A percentile compares a stretch with the other conserved stretches of the same genome.
These are phyloP conservation scores for Anthracocystis panici-leucophaei DNA, from an alignment of 1,284 basidiomycete genomes.

Conservation along the genomic window DNA sequence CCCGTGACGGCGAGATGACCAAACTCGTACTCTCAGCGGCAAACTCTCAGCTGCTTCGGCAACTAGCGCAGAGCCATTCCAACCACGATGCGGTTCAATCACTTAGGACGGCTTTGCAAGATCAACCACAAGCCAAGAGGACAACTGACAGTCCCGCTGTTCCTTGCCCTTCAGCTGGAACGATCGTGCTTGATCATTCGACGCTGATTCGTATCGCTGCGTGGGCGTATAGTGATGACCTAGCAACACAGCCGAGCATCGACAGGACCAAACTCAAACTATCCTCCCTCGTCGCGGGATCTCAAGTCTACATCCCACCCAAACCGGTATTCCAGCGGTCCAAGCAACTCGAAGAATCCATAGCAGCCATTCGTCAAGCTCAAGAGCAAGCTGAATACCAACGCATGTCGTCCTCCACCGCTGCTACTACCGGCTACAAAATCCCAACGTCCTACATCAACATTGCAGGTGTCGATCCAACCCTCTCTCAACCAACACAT, in stretches of 20 bases:
- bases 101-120: constrained; percentile 15
- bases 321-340: constrained; percentile 36
- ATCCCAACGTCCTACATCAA: constrained; percentile 33
- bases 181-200: constrained; percentile 28
- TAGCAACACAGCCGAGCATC: neutral
- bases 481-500: constrained; percentile 28
- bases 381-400: constrained; percentile 43
- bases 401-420: constrained; percentile 30
- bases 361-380: constrained; percentile 33
- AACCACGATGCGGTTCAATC: constrained; percentile 18
- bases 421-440: constrained; percentile 7
- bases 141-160: constrained; percentile 31
- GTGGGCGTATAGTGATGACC: constrained; percentile 3
- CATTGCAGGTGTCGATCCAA: constrained; percentile 42
- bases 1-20: constrained; percentile 16
- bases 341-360: constrained; percentile 31
- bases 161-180: neutral
- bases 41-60: constrained; percentile 22
- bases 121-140: constrained; percentile 30
- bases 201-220: constrained; percentile 20
- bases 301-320: constrained; percentile 32
- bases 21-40: constrained; percentile 20
- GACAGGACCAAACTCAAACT: constrained; percentile 14
- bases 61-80: neutral
- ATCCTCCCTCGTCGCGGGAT: constrained; percentile 21